Base-by-base conservation (phyloP, 2,329 filamentous ascomycete genomes). In the Hypoxylon sp. region DNA sequence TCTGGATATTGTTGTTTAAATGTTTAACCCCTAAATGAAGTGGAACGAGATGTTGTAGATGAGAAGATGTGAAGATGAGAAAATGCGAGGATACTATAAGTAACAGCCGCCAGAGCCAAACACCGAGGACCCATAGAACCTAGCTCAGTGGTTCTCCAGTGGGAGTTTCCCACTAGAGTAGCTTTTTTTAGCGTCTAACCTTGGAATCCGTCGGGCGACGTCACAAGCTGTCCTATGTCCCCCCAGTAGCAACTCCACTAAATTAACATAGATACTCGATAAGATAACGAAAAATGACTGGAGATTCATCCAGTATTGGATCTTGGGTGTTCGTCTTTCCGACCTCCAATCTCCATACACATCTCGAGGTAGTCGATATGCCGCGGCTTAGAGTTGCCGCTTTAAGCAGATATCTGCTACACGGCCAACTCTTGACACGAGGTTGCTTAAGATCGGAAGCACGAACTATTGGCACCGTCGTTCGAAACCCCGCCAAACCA, bases 361-460 rank as follows among this genome's bases (percentile, higher is more conserved):
- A 41, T 14, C 19, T 52, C 11, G 11, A 30, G 21, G 17, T 21
- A 45, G 48, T 61, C 67, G 66, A 56, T 17, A 87, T 87, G 85
- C 70, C 78, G 19, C 83, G 81, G 28, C 78, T 83, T 43, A 76
- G 83, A 21, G 79, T 81, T 2, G 71, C 79, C 6, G 80, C 82
- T 43, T 79, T 87, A 10, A 80, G 84, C 72, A 82, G 78, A 68
- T 87, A 87, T 64, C 75, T 87, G 48, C 80, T 87, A 10, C 72
- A 77, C 10, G 85, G 85, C 5, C 80, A 80, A 50, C 69, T 87
- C 19, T 76, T 79, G 13, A 77, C 75, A 2, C 75, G 74, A 46
- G 83, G 82, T 43, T 87, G 85, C 70, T 70, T 84, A 30, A 73
- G 70, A 45, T 55, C 70, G 38, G 68, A 38, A 50, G 17, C 46